These are phyloP conservation scores for Cyphellophora attinorum DNA, from an alignment of 2,329 filamentous ascomycete species.

Conservation along the genomic window DNA sequence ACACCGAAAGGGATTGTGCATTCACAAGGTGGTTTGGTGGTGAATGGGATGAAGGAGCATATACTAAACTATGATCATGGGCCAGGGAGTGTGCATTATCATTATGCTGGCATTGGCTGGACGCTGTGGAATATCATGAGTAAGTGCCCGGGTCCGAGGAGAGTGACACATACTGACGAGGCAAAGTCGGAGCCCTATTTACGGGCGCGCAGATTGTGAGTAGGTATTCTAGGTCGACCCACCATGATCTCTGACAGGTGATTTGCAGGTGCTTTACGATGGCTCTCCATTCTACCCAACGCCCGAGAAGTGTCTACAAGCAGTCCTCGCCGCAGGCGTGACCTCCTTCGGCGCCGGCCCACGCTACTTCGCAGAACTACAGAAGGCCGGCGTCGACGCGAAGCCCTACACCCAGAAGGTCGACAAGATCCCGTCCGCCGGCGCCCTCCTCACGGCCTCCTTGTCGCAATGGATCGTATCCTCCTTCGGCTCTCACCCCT, in stretches of 20 bases:
- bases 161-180: too few species aligned
- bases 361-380: conserved; percentile 6
- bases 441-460: conserved; percentile 6
- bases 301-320: conserved; percentile 46
- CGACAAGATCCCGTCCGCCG: conserved; percentile 5
- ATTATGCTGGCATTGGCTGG: conserved; percentile 36
- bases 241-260: conserved; percentile 51
- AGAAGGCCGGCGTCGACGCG: conserved; percentile 45
- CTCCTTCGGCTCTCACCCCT: conserved; percentile 6
- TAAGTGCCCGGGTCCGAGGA: conserved; percentile 45
- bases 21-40: conserved; percentile 34
- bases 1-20: conserved; percentile 75
- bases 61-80: conserved; percentile 39
- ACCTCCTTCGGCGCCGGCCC: conserved; percentile 7
- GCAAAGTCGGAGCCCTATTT: conserved; percentile 49
- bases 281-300: conserved; percentile 70
- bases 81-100: conserved; percentile 30
- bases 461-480: conserved; percentile 5
- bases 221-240: too few species aligned
- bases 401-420: conserved; percentile 31
- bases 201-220: conserved; percentile 52
- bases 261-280: conserved; percentile 61
- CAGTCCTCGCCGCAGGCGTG: not conserved
- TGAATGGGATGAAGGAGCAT: conserved; percentile 39
- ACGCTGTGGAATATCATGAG: conserved; percentile 40